Conservation (phyloP, 139 green algal species). For the Tetradesmus lagerheimii region DNA sequence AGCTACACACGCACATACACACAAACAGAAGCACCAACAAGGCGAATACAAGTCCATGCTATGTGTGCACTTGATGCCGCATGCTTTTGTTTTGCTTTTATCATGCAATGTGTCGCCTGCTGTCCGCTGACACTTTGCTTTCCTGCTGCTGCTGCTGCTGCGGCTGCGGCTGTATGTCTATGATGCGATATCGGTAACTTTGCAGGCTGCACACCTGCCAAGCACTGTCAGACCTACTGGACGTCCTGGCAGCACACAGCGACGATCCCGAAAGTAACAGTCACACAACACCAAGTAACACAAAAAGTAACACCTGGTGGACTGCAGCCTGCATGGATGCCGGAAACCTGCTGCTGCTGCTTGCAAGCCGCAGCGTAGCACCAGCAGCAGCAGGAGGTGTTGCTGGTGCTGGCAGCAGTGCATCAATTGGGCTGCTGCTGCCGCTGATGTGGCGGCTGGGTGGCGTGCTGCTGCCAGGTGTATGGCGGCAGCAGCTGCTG, state of each 20-base stretch:
- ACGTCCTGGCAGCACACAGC: constrained; percentile 5
- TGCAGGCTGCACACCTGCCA: not conserved
- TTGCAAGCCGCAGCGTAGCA: not conserved
- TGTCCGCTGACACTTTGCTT: not conserved
- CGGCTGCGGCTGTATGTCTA: not conserved
- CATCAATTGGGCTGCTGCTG: not conserved
- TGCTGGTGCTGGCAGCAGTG: constrained; percentile 5
- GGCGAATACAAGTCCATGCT: too few species aligned
- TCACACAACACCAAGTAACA: not conserved
- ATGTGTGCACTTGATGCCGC: too few species aligned
- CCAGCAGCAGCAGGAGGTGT: constrained; percentile 31
- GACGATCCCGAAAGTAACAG: not conserved
- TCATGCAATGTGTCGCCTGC: not conserved
- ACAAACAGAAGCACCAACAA: not conserved
- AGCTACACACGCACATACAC: not conserved
- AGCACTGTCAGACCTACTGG: constrained; percentile 2
- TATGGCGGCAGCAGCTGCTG: constrained; percentile 35
- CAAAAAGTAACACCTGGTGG: not conserved
- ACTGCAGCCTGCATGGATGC: not conserved
- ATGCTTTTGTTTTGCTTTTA: too few species aligned
- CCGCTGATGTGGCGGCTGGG: constrained; percentile 23
- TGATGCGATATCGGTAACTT: too few species aligned
- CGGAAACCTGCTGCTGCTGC: constrained; percentile 32
- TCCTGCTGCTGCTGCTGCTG: constrained; percentile 4
- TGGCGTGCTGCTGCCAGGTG: not conserved